Evolutionary conservation across 2,329 filamentous ascomycete genomes (phyloP).

Genomic region (Alternaria sp.): DNA sequence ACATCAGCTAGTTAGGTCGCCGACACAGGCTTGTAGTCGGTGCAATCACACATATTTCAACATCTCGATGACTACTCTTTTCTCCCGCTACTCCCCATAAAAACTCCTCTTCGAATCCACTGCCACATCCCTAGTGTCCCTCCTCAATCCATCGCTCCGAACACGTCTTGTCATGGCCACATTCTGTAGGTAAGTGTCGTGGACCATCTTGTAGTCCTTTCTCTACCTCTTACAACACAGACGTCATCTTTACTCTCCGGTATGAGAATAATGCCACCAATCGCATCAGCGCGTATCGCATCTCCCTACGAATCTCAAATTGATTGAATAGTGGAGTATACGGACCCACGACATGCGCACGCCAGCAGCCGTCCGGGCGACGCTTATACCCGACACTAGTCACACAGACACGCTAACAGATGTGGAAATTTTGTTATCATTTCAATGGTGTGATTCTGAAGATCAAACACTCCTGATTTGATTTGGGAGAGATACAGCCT

Average conservation of each 20-base stretch:
- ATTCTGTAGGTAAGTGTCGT: not conserved
- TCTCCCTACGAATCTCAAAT: not conserved
- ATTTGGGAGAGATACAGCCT: not conserved
- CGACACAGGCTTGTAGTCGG: not conserved
- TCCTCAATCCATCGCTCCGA: constrained; percentile 7
- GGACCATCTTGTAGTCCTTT: not conserved
- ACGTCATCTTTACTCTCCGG: not conserved
- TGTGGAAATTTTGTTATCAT: not conserved
- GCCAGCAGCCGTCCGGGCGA: no score
- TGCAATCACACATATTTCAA: not conserved
- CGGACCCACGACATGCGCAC: not conserved
- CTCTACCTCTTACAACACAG: not conserved
- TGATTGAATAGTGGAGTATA: not conserved
- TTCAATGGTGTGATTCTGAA: not conserved
- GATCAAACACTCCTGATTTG: not conserved
- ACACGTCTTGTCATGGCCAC: not conserved
- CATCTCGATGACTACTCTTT: not conserved
- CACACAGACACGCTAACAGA: not conserved
- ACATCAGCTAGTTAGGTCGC: not conserved
- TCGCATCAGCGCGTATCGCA: not conserved
- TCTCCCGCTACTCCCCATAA: not conserved
- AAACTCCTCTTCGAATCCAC: not conserved
- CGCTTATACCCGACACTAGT: not conserved
- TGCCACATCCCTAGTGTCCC: constrained; percentile 2
- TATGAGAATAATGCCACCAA: not conserved